Base-by-base conservation (phyloP, 2,329 filamentous ascomycete genomes). In the Aspergillus sp. region DNA sequence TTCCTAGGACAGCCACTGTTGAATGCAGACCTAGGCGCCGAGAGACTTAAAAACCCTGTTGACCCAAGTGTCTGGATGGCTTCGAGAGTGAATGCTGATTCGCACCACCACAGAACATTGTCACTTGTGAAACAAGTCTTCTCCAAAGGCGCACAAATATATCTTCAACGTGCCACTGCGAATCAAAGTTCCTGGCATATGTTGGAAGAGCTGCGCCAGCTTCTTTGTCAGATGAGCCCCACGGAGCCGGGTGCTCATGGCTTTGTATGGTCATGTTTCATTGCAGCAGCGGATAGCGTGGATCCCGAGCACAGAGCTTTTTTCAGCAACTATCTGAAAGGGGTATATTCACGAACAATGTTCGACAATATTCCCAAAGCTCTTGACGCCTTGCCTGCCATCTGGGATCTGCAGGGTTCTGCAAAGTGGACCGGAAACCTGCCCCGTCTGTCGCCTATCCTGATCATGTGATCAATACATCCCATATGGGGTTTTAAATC, bases 251-350 rank as follows among this genome's bases (percentile, higher is more conserved):
- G 77, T 2, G 69, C 71, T 0, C 77, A 80, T 42, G 73, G 75
- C 1, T 71, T 80, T 0, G 76, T 79, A 0, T 80, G 78, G 78
- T 67, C 74, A 0, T 79, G 73, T 54, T 80, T 80, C 30, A 70
- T 80, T 1, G 77, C 75, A 0, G 76, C 75, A 0, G 77, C 76
- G 0, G 77, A 79, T 57, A 79, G 77, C 41, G 68, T 67, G 0
- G 64, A 73, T 1, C 71, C 72, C 0, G 69, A 70, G 19, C 75
- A 80, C 52, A 66, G 76, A 2, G 54, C 64, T 0, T 80, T 78
- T 27, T 80, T 80, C 49, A 66, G 67, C 0, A 54, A 63, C 1
- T 64, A 75, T 0, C 57, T 80, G 6, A 60, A 59, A 1, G 61
- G 66, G 0, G 57, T 79, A 2, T 73, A 76, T 47, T 58, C 58